Evolutionary conservation across 2,329 filamentous ascomycete genomes (phyloP).

Genomic region (Alternaria arborescens): DNA sequence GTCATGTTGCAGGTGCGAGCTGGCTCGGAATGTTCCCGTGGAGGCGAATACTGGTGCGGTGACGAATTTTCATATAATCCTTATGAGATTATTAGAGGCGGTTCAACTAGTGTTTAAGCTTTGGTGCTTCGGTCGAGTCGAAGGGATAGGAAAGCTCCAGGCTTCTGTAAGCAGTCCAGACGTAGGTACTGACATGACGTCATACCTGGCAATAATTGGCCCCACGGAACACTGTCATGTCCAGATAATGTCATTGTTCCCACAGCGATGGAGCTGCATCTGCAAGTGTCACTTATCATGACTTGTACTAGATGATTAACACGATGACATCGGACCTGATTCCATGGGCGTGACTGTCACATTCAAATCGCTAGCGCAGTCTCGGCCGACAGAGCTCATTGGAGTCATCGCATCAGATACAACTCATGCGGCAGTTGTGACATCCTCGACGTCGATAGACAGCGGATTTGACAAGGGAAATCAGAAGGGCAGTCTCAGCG

Average conservation of each 20-base stretch:
- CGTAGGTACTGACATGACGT: not conserved
- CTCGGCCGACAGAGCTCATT: not conserved
- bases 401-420: not conserved
- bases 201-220: not conserved
- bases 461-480: too few relatives aligned
- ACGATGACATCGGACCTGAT: not conserved
- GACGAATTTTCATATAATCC: not conserved
- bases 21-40: not conserved
- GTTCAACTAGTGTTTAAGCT: not conserved
- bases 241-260: too few relatives aligned
- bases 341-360: not conserved
- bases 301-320: not conserved
- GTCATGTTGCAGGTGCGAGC: conserved; percentile 1
- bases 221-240: not conserved
- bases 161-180: not conserved
- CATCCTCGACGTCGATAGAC: too few relatives aligned
- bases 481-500: too few relatives aligned
- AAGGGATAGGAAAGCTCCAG: not conserved
- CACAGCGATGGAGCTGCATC: not conserved
- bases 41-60: not conserved
- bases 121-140: not conserved
- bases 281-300: not conserved
- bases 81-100: not conserved
- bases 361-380: not conserved
- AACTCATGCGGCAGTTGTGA: too few relatives aligned